Evolutionary conservation across 306 rosid species (phyloP), one percentile per base, ranked within the genome.

Genomic region (Sesbania bispinosa): DNA sequence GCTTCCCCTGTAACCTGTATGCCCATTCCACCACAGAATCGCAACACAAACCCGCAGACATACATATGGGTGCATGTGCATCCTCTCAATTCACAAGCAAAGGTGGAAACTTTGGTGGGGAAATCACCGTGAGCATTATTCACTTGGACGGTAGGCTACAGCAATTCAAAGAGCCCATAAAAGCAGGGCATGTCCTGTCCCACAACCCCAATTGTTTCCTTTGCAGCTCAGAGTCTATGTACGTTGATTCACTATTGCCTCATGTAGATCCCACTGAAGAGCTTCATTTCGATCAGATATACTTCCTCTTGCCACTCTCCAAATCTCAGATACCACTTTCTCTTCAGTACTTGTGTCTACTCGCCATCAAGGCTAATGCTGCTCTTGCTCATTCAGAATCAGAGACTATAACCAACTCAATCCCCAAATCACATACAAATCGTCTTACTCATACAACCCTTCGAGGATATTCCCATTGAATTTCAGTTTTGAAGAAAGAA

Each of bases 181-280:
- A 80, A 45, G 86, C 94, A 46, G 11, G 52, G 43, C 66, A 82
- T 26, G 73, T 86, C 3, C 81, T 88, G 10, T 75, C 88, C 5
- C 65, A 82, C 74, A 77, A 88, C n/a, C 90, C 82, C 4, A 69
- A 72, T 32, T 77, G 81, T 48, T 85, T 83, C 74, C 68, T 88
- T 1, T 77, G 84, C 58, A 21, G 80, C 64, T 83, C 87, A 26
- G 90, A 88, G 16, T 71, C 87, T 13, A 77, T 86, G 86, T 29
- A 75, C 39, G 71, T 86, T 33, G 87, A 78, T 8, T 72, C 71
- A 0, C 20, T 26, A 1, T 43, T 81, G 32, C 69, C 76, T 9
- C 75, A 61, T 38, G 50, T 88, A 41, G 39, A 43, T 43, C 60
- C 61, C 7, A 48, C 16, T 16, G 71, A 82, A 77, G 85, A 84